Conservation (phyloP, 2,329 filamentous ascomycete species). For the Samsoniella hepiali region DNA sequence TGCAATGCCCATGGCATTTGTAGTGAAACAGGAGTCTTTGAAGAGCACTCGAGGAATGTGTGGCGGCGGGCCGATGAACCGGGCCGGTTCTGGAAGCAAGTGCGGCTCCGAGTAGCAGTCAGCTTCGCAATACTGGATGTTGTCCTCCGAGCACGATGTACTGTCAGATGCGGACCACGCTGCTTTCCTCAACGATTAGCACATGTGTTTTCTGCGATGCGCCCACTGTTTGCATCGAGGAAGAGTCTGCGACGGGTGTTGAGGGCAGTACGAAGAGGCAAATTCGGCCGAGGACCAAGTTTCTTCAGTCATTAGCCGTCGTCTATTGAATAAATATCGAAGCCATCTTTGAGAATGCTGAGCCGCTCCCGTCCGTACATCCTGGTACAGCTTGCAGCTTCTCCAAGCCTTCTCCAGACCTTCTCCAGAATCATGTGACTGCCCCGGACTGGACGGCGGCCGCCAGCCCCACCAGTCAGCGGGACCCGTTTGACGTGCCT, state of each 20-base stretch:
- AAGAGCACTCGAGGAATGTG: neutral
- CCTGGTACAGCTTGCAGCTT: neutral
- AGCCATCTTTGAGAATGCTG: neutral
- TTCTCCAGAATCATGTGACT: conserved; percentile 19
- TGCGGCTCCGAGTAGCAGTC: neutral
- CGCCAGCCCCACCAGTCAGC: conserved; percentile 11
- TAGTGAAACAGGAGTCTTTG: neutral
- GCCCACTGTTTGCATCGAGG: neutral
- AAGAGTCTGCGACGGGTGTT: neutral
- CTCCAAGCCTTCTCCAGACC: neutral
- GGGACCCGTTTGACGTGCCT: conserved; percentile 18
- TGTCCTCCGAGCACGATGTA: neutral
- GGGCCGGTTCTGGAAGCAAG: neutral
- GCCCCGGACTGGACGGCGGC: conserved; percentile 11
- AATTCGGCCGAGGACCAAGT: neutral
- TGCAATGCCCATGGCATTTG: neutral
- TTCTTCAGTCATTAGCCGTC: neutral
- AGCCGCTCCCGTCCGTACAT: neutral
- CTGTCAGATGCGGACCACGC: neutral
- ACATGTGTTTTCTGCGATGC: neutral
- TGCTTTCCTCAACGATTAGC: neutral
- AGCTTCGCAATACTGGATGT: neutral
- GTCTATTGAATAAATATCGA: neutral
- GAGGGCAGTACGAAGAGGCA: neutral
- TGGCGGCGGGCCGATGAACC: conserved; percentile 8